These are phyloP conservation scores for Fusarium praegraminearum DNA, from an alignment of 2,329 filamentous ascomycete species.

Conservation along the genomic window DNA sequence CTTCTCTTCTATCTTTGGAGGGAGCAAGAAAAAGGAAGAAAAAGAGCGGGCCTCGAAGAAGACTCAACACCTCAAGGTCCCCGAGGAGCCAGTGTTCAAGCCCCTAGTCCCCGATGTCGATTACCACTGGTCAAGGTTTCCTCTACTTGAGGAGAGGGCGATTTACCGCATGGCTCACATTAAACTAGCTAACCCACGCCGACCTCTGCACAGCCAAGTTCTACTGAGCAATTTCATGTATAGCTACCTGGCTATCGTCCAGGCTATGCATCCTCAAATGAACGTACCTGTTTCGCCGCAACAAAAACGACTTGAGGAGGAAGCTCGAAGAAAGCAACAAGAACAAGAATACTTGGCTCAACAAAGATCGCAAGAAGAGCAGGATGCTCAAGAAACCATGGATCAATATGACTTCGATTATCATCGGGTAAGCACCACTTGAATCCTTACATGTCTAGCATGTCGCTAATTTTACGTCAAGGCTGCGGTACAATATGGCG, in stretches of 20 bases:
- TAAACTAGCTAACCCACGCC: conserved; percentile 96
- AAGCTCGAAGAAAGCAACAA: conserved; percentile 62
- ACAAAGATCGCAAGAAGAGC: conserved; percentile 59
- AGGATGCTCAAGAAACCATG: conserved; percentile 61
- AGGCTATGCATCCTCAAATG: conserved; percentile 98
- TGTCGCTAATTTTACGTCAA: conserved; percentile 39
- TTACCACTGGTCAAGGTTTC: conserved; percentile 96
- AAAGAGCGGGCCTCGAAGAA: conserved; percentile 81
- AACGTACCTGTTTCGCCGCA: conserved; percentile 88
- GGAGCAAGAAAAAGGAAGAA: conserved; percentile 87
- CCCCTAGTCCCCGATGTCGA: conserved; percentile 87
- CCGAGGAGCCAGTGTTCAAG: conserved; percentile 80
- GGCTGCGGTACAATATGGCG: conserved; percentile 61
- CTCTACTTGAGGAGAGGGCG: conserved; percentile 92
- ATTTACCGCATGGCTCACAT: conserved; percentile 99
- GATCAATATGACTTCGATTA: conserved; percentile 67
- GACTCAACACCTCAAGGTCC: conserved; percentile 77
- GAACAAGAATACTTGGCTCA: conserved; percentile 63
- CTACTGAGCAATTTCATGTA: conserved; percentile 99
- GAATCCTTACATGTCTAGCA: not conserved
- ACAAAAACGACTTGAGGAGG: conserved; percentile 71
- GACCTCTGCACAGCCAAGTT: conserved; percentile 92
- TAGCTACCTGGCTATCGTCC: conserved; percentile 96
- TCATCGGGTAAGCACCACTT: conserved; percentile 59
- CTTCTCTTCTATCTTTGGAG: conserved; percentile 94